Conservation (phyloP, 164 flowering plant species). For the Malania oleifera region DNA sequence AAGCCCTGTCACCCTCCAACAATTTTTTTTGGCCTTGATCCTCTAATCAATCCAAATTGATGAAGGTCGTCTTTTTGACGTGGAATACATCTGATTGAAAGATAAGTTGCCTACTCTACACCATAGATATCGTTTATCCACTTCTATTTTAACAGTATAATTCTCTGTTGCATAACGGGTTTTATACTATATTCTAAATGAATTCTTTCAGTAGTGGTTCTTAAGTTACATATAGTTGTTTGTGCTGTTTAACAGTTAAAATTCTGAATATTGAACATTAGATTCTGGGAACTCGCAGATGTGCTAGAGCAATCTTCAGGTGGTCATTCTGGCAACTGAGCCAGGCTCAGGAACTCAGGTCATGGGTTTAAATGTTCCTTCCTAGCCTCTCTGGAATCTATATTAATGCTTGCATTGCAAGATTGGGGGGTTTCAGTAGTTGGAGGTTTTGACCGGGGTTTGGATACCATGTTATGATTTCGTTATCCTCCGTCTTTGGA, state of each 20-base stretch:
- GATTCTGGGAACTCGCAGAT: conserved; percentile 83
- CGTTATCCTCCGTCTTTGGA: conserved; percentile 35
- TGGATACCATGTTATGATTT: conserved; percentile 42
- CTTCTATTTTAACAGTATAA: conserved; percentile 3
- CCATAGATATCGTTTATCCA: background rate
- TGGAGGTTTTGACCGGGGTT: conserved; percentile 37
- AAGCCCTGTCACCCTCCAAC: background rate
- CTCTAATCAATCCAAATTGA: background rate
- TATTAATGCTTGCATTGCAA: conserved; percentile 39
- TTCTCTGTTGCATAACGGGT: conserved; percentile 6
- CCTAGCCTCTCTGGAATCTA: conserved; percentile 28
- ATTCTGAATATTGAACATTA: conserved; percentile 53
- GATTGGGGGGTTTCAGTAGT: conserved; percentile 26
- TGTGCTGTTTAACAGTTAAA: conserved; percentile 26
- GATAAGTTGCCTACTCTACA: background rate
- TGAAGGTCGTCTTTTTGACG: background rate
- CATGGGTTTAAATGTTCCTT: conserved; percentile 44
- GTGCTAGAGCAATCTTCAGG: conserved; percentile 64
- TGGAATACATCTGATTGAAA: background rate
- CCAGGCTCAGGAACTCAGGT: conserved; percentile 64
- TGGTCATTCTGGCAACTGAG: conserved; percentile 72
- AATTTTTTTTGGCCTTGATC: background rate
- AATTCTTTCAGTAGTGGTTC: background rate
- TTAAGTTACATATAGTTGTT: conserved; percentile 13
- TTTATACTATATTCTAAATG: conserved; percentile 9